A percentile compares a stretch with the other conserved stretches of the same genome.
phyloP scores from a whole-genome alignment of 768 basidiomycete species.

The Suillus fuscotomentosus region DNA sequence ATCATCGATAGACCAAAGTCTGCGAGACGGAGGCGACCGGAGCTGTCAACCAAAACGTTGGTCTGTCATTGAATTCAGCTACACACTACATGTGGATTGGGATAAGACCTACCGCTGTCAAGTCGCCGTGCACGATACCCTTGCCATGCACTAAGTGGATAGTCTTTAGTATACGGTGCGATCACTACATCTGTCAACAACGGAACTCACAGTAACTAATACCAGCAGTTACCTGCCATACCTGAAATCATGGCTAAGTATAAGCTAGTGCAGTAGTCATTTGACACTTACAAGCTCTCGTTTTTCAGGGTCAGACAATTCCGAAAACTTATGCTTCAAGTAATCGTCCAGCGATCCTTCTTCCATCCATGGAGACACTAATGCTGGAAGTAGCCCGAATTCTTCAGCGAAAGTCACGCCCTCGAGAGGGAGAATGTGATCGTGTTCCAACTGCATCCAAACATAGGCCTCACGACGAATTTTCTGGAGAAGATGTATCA shows the following conservation, averaged over 20 bases:
- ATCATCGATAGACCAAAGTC: constrained; percentile 37
- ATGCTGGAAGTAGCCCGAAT: constrained; percentile 10
- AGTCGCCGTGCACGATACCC: constrained; percentile 44
- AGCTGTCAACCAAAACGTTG: constrained; percentile 35
- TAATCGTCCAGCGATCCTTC: constrained; percentile 25
- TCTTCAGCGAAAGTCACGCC: constrained; percentile 17
- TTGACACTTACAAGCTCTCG: neutral
- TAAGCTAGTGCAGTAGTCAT: neutral
- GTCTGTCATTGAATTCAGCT: constrained; percentile 20
- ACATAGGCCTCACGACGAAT: constrained; percentile 30
- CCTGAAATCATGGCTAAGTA: constrained; percentile 3
- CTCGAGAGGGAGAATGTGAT: constrained; percentile 31
- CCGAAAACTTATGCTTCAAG: neutral
- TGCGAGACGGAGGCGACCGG: constrained; percentile 31
- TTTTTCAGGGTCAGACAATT: neutral
- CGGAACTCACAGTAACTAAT: constrained; percentile 17
- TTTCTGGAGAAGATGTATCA: constrained; percentile 14
- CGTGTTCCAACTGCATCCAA: constrained; percentile 30
- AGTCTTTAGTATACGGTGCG: neutral
- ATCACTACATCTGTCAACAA: neutral
- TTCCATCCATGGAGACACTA: constrained; percentile 26
- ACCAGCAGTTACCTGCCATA: constrained; percentile 11
- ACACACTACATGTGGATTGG: neutral
- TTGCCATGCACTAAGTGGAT: constrained; percentile 6
- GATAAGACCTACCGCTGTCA: constrained; percentile 37